Conservation (phyloP, 2,329 filamentous ascomycete species). For the Aspergillus clavatus region DNA sequence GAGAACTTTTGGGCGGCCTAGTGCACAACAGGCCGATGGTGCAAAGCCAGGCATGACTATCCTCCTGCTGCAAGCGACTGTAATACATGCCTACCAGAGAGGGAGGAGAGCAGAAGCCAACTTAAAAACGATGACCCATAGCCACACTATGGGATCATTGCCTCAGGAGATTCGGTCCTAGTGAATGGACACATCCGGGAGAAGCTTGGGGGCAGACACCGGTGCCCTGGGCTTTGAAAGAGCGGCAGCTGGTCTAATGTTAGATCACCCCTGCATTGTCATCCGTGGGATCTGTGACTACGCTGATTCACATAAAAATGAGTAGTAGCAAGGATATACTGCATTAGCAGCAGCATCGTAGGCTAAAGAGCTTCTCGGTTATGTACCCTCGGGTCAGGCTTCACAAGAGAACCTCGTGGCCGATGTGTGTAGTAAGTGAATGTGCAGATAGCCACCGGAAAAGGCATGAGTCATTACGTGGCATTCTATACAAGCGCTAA, state of each 20-base stretch:
- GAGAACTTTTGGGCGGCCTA: conserved; percentile 8
- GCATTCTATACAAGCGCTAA: neutral
- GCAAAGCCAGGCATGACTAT: conserved; percentile 7
- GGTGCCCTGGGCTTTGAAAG: conserved; percentile 12
- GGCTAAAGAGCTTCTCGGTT: conserved; percentile 14
- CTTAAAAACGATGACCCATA: conserved; percentile 8
- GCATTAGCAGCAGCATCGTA: conserved; percentile 14
- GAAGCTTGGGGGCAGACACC: conserved; percentile 4
- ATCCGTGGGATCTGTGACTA: conserved; percentile 15
- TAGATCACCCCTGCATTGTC: conserved; percentile 7
- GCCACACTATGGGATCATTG: conserved; percentile 15
- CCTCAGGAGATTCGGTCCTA: conserved; percentile 14
- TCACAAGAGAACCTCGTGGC: conserved; percentile 2
- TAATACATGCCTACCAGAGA: conserved; percentile 6
- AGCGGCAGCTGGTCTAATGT: conserved; percentile 8
- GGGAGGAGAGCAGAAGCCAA: conserved; percentile 8
- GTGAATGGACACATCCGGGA: conserved; percentile 10
- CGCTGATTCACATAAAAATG: conserved; percentile 10
- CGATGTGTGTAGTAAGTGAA: neutral
- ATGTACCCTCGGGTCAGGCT: neutral
- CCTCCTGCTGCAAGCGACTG: conserved; percentile 1
- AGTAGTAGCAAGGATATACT: conserved; percentile 13
- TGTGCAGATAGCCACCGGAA: neutral
- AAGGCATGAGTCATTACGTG: neutral
- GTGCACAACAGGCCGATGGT: conserved; percentile 6